Base-by-base conservation (phyloP, 352 stramenopile species). In the Aphanomyces euteiches region DNA sequence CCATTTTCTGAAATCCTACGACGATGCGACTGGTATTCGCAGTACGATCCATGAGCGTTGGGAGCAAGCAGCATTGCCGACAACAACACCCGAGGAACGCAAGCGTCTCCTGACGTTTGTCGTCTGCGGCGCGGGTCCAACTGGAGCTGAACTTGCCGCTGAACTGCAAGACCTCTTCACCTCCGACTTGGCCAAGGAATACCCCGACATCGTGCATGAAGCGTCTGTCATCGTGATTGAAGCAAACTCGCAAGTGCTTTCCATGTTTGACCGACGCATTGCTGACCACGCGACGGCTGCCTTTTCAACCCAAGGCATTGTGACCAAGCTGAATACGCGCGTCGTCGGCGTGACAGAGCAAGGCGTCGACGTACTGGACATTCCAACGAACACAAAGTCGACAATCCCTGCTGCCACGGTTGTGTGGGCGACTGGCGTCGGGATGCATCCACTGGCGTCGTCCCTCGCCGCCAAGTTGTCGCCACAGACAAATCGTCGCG, bases 221-320 rank as follows among this genome's bases (percentile, higher is more conserved):
- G 56, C 56, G 0, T 28, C 15, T 13, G 56, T 71, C 34, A 15
- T 21, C 28, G 48, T 71, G 36, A 67, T 71, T 40, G 65, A 71
- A 34, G 21, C 21, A 10, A 2, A 45, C 6, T 21, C 13, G n/a
- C 47, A 71, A 7, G 63, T 71, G 21, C 37, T 71, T 13, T 63
- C 48, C 12, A 67, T 71, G 65, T 71, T 71, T 57, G 60, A 67
- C 36, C 60, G 60, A 15, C 45, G 47, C n/a, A 67, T 67, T 17
- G 60, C 60, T 5, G 17, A 37, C 8, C 47, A 67, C 37, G 60
- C 60, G 19, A 67, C 60, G n/a, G 21, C 60, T 28, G 60, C 60
- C n/a, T 67, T 67, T 67, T 37, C 60, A 7, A 67, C 45, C 13
- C 36, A 67, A 19, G 60, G 60, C 6, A 67, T 67, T 41, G 47